These are phyloP conservation scores for Amanita rimosa DNA, from an alignment of 768 basidiomycete species.

Conservation along the genomic window DNA sequence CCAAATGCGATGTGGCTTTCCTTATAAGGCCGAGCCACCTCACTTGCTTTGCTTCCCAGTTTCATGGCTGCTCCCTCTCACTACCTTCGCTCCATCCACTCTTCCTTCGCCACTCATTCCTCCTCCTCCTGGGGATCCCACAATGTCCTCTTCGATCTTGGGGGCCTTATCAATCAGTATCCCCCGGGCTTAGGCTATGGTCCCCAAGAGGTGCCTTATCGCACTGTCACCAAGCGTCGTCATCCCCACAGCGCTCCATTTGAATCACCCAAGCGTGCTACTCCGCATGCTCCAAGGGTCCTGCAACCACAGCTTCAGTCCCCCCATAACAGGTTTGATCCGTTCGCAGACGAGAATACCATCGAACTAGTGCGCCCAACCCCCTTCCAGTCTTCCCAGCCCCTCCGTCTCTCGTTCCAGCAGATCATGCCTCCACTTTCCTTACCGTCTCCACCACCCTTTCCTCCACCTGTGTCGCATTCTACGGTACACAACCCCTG, in stretches of 20 bases:
- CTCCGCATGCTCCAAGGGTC: not conserved
- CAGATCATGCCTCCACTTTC: not conserved
- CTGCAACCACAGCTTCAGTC: slow-evolving; percentile 1
- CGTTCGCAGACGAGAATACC: slow-evolving; percentile 21
- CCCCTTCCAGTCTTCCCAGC: not conserved
- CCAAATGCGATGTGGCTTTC: not conserved
- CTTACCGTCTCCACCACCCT: slow-evolving; percentile 2
- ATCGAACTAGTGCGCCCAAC: not conserved
- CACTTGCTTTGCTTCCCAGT: not conserved
- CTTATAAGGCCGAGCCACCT: slow-evolving; percentile 3
- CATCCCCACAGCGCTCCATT: slow-evolving; percentile 15
- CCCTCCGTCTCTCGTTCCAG: not conserved
- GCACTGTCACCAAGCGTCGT: slow-evolving; percentile 15
- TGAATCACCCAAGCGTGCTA: slow-evolving; percentile 5
- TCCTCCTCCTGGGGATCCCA: slow-evolving; percentile 16
- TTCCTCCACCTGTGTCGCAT: slow-evolving; percentile 4
- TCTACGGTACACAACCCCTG: slow-evolving; percentile 7
- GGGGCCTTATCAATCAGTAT: slow-evolving; percentile 14
- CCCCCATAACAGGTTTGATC: slow-evolving; percentile 21
- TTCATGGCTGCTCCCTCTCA: slow-evolving; percentile 16
- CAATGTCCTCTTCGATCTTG: slow-evolving; percentile 11
- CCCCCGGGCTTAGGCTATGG: slow-evolving; percentile 11
- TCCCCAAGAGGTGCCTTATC: slow-evolving; percentile 12
- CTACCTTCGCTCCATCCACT: slow-evolving; percentile 32
- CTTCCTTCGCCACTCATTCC: slow-evolving; percentile 21